Evolutionary conservation across 257 asterid species (phyloP), one percentile per base, ranked within the genome.

Genomic region (Penstemon davidsonii): DNA sequence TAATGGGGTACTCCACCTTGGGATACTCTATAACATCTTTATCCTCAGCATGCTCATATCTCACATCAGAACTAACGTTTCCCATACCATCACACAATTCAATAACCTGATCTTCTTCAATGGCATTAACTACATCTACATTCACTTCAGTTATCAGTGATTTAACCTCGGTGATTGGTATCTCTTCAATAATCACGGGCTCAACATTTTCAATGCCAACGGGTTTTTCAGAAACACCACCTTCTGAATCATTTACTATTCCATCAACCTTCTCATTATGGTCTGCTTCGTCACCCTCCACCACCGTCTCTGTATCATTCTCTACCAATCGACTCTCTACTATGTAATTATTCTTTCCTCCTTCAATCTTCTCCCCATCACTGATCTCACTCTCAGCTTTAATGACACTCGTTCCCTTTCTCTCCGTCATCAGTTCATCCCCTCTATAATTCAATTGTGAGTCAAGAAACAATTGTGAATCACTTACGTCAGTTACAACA

Each of bases 71-170:
- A 62, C 51, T 51, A 55, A 18, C 56, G 57, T 67, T 10, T 41
- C 62, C 69, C 41, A 25, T n/a, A 54, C n/a, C 67, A 51, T 65
- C 77, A 15, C 62, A 62, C 38, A 71, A 64, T 13, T 67, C 80
- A 25, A 43, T 51, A 60, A 53, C 70, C 76, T 76, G 77, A 66
- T 80, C 82, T 45, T 61, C 68, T 53, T 76, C 81, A 43, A 68
- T 41, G 12, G 6, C 81, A 68, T 75, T 45, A n/a, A 37, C 33
- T 25, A 25, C 33, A 25, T 25, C 33, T 25, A 25, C 33, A 25
- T 25, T 25, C 33, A 25, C 71, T 62, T 64, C 79, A 37, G 50
- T 52, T 37, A 15, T 75, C 39, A 50, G 66, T 13, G 44, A 49
- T 62, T 76, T 61, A 68, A 37, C 77, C 53, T 68, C 74, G 8